These are phyloP conservation scores for Meripilus lineatus DNA, from an alignment of 1,284 basidiomycete species.

Conservation along the genomic window DNA sequence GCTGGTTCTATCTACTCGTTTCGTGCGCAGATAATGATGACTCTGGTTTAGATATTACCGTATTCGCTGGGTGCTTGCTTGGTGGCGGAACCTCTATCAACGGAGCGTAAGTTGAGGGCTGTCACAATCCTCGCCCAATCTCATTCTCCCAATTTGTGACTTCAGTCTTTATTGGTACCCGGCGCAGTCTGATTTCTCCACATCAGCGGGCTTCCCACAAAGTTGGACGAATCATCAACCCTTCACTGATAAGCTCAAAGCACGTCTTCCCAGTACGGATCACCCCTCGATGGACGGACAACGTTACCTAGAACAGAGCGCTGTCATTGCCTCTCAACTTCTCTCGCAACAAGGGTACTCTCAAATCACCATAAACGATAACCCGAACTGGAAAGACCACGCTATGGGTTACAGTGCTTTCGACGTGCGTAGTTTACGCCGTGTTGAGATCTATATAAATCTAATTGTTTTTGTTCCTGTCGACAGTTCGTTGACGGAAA, in stretches of 20 bases:
- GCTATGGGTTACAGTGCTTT: constrained; percentile 54
- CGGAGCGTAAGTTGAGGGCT: constrained; percentile 45
- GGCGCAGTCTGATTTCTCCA: constrained; percentile 46
- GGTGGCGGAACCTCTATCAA: constrained; percentile 63
- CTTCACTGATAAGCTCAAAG: constrained; percentile 44
- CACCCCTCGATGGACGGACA: constrained; percentile 57
- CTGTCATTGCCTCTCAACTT: constrained; percentile 38
- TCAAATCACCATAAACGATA: constrained; percentile 50
- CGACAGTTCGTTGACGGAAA: constrained; percentile 50
- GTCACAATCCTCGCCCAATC: neutral
- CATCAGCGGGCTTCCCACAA: constrained; percentile 46
- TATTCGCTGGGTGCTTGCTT: constrained; percentile 59
- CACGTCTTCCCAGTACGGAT: constrained; percentile 53
- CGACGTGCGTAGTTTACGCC: constrained; percentile 37
- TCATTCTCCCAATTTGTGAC: constrained; percentile 2
- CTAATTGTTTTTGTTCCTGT: constrained; percentile 1
- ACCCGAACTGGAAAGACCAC: constrained; percentile 53
- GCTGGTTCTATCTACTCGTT: constrained; percentile 7
- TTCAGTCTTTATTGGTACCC: constrained; percentile 56
- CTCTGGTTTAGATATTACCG: constrained; percentile 40
- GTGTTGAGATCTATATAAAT: neutral
- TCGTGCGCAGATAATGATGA: neutral
- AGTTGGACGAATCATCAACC: constrained; percentile 48
- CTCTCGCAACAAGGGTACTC: constrained; percentile 44
- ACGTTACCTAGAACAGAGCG: constrained; percentile 51